Percentiles rank a stretch among this genome's conserved stretches.
Evolutionary conservation across 257 asterid species (phyloP).

Genomic region (Ocimum tenuiflorum): DNA sequence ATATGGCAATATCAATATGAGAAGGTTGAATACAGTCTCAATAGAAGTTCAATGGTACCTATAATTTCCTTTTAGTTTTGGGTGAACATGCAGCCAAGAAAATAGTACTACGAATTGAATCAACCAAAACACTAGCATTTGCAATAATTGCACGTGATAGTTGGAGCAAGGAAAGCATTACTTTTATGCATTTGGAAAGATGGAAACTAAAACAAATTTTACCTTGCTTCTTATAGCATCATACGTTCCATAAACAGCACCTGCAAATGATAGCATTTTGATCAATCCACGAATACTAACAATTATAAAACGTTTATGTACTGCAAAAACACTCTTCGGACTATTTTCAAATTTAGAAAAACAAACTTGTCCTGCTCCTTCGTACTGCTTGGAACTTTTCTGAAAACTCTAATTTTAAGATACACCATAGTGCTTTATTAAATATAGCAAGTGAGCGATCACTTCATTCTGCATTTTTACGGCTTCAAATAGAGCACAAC

Average conservation of each 20-base stretch:
- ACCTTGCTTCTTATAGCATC: slow-evolving; percentile 62
- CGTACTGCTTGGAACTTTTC: not conserved
- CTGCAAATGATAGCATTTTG: slow-evolving; percentile 26
- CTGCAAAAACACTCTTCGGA: too few relatives aligned
- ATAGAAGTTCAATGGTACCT: not conserved
- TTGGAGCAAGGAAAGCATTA: not conserved
- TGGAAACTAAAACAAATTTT: slow-evolving; percentile 1
- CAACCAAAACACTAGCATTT: not conserved
- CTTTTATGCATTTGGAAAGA: too few relatives aligned
- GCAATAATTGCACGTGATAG: not conserved
- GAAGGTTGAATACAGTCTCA: not conserved
- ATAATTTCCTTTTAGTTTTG: too few relatives aligned
- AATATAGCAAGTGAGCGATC: too few relatives aligned
- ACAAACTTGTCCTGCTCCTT: not conserved
- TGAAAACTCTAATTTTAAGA: not conserved
- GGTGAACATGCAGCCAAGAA: too few relatives aligned
- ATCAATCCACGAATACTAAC: not conserved
- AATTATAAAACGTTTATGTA: too few relatives aligned
- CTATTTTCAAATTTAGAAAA: not conserved
- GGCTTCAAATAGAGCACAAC: not conserved
- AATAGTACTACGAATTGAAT: too few relatives aligned
- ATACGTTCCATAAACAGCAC: slow-evolving; percentile 67
- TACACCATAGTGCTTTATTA: not conserved
- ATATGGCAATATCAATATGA: not conserved
- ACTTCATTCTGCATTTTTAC: not conserved